phyloP scores from a whole-genome alignment of 371 early-diverging fungal genomes.

The Mucor sp. region DNA sequence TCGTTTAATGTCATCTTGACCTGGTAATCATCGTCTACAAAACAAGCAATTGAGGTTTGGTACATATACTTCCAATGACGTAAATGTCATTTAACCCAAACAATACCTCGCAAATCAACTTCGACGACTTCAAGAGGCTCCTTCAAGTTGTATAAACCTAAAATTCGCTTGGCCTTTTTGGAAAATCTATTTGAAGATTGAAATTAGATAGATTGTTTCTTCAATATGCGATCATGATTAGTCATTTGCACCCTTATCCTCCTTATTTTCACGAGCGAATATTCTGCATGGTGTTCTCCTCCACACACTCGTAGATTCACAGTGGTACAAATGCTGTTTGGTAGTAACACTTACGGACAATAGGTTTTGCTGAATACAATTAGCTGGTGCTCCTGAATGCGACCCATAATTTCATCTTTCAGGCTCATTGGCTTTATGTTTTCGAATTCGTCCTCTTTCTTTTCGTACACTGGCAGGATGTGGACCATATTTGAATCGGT shows the following conservation, averaged over 20 bases:
- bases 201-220: neutral
- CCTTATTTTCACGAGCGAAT: neutral
- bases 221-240: neutral
- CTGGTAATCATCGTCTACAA: slow-evolving; percentile 29
- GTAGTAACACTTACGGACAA: slow-evolving; percentile 25
- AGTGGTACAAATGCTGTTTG: neutral
- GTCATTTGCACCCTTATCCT: neutral
- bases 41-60: neutral
- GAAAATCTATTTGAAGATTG: slow-evolving; percentile 18
- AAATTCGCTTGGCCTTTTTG: slow-evolving; percentile 24
- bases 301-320: neutral
- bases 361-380: slow-evolving; percentile 35
- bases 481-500: neutral
- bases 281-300: neutral
- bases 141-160: slow-evolving; percentile 18
- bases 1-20: slow-evolving; percentile 30
- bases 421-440: slow-evolving; percentile 1
- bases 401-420: slow-evolving; percentile 18
- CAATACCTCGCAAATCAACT: slow-evolving; percentile 32
- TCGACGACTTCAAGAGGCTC: slow-evolving; percentile 23
- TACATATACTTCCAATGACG: neutral
- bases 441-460: neutral
- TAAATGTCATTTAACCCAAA: neutral
- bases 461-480: neutral
- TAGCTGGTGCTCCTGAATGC: slow-evolving; percentile 13